Evolutionary conservation across 805 yeast genomes (phyloP).

Genomic region (Ogataea allantospora): DNA sequence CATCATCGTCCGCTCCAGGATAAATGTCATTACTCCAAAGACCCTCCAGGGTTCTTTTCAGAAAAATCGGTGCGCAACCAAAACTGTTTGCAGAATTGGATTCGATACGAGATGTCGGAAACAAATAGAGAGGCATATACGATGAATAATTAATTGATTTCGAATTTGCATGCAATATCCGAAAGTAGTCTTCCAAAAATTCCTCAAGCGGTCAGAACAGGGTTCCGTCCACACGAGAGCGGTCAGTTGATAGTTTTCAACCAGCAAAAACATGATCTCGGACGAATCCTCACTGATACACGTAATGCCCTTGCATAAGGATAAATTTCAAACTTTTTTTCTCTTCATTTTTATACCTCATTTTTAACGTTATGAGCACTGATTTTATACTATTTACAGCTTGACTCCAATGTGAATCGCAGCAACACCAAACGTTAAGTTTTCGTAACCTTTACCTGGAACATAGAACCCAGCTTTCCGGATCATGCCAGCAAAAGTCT

Average conservation of each 20-base stretch:
- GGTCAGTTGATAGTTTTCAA: constrained; percentile 98
- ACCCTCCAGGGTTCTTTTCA: constrained; percentile 24
- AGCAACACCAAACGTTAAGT: constrained; percentile 90
- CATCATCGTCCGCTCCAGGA: constrained; percentile 41
- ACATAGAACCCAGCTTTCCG: constrained; percentile 92
- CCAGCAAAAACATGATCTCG: constrained; percentile 99
- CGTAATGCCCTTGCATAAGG: constrained; percentile 99
- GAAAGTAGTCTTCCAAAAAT: constrained; percentile 58
- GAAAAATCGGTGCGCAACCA: constrained; percentile 44
- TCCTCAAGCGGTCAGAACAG: constrained; percentile 52
- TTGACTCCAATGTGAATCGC: constrained; percentile 96
- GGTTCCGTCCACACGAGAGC: constrained; percentile 49
- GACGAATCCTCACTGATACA: constrained; percentile 99
- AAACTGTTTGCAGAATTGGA: constrained; percentile 71
- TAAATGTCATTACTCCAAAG: constrained; percentile 14
- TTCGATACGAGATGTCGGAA: constrained; percentile 37
- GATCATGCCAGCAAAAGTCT: constrained; percentile 86
- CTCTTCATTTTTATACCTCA: constrained; percentile 3
- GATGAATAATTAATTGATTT: neutral
- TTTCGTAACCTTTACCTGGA: constrained; percentile 90
- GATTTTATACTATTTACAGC: constrained; percentile 40
- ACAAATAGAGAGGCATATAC: constrained; percentile 11
- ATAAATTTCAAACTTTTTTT: constrained; percentile 28
- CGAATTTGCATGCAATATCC: constrained; percentile 9
- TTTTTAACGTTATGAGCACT: constrained; percentile 8